A percentile compares a stretch with the other conserved stretches of the same genome.
These are phyloP conservation scores for Ceratobasidium theobromae DNA, from an alignment of 1,284 basidiomycete genomes.

Conservation along the genomic window DNA sequence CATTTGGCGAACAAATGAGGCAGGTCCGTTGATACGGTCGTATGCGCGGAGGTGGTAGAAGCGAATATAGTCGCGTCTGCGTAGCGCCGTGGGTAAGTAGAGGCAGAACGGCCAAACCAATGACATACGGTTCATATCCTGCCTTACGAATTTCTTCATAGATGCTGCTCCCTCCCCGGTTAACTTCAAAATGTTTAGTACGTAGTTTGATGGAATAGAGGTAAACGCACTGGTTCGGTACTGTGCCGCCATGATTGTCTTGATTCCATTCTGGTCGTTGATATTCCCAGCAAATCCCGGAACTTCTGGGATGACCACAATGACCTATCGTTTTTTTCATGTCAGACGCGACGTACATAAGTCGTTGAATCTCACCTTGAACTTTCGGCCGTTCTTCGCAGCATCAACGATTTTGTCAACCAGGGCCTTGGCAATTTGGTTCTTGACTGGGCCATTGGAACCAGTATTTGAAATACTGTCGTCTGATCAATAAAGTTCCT, in stretches of 20 bases:
- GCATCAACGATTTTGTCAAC: constrained; percentile 83
- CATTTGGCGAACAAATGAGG: constrained; percentile 64
- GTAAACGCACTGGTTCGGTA: constrained; percentile 44
- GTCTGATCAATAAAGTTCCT: background rate
- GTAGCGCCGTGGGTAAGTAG: background rate
- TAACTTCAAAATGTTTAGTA: constrained; percentile 48
- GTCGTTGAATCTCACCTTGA: constrained; percentile 58
- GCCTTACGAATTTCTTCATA: constrained; percentile 79
- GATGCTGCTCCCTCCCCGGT: constrained; percentile 82
- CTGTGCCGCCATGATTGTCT: constrained; percentile 81
- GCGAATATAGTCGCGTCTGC: constrained; percentile 72
- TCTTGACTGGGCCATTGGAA: constrained; percentile 67
- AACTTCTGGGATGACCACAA: constrained; percentile 80
- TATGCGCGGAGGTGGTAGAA: constrained; percentile 91
- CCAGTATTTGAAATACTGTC: constrained; percentile 74
- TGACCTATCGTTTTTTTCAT: constrained; percentile 53
- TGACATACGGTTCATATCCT: constrained; percentile 78
- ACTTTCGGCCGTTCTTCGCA: constrained; percentile 66
- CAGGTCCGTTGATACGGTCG: constrained; percentile 87
- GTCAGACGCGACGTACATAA: background rate
- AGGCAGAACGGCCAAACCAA: constrained; percentile 18
- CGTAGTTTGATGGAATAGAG: constrained; percentile 34
- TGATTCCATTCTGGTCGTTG: constrained; percentile 66
- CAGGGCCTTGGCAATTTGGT: constrained; percentile 79
- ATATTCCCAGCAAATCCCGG: constrained; percentile 83